Percentiles rank a stretch among this genome's conserved stretches.
Evolutionary conservation across 2,329 filamentous ascomycete genomes (phyloP).

Genomic region (Geosmithia morbida): DNA sequence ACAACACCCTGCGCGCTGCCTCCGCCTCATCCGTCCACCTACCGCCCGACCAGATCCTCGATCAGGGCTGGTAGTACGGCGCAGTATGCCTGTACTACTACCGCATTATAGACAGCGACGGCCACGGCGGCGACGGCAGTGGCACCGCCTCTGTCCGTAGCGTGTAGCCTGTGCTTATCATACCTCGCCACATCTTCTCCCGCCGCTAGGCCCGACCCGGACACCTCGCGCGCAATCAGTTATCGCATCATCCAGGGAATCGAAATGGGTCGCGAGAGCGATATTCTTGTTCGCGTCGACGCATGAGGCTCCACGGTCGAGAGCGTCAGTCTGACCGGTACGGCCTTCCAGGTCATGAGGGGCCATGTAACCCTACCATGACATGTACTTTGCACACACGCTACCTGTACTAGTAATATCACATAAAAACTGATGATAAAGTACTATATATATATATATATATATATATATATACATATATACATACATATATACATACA

Average conservation of each 20-base stretch:
- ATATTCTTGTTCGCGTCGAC: constrained; percentile 31
- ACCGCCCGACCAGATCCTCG: constrained; percentile 24
- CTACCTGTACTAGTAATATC: neutral
- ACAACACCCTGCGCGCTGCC: constrained; percentile 30
- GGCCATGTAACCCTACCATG: constrained; percentile 14
- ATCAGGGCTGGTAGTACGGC: constrained; percentile 37
- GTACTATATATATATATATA: neutral
- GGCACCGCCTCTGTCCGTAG: constrained; percentile 52
- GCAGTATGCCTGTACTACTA: constrained; percentile 47
- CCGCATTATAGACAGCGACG: constrained; percentile 22
- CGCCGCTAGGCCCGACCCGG: constrained; percentile 6
- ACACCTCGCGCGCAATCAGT: constrained; percentile 14
- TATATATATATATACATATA: neutral
- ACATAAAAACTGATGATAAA: no score
- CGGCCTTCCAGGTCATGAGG: constrained; percentile 19
- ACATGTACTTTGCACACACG: no score
- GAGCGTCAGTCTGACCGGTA: constrained; percentile 16
- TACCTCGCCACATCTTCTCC: constrained; percentile 31
- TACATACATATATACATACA: neutral
- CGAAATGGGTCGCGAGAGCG: constrained; percentile 48
- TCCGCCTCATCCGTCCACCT: constrained; percentile 16
- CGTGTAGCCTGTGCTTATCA: constrained; percentile 37
- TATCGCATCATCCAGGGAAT: constrained; percentile 50
- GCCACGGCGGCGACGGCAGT: constrained; percentile 44
- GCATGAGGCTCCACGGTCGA: constrained; percentile 14